Evolutionary conservation across 208 protist species (phyloP).

Genomic region (Plasmodiophora brassicae): DNA sequence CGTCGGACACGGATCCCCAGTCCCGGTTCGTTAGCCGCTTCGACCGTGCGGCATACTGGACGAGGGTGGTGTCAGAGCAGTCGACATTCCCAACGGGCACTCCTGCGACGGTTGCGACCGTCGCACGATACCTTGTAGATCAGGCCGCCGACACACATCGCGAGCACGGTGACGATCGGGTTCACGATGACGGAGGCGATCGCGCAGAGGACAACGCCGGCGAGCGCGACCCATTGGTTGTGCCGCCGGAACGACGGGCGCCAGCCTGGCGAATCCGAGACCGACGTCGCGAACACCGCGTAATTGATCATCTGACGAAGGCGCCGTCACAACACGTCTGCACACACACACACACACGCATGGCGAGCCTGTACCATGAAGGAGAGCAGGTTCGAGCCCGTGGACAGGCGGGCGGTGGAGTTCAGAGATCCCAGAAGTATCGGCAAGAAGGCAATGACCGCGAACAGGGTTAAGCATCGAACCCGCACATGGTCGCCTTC

Average conservation of each 20-base stretch:
- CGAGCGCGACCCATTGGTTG: not conserved
- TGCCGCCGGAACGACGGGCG: not conserved
- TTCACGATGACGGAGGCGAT: not conserved
- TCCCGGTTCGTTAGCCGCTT: not conserved
- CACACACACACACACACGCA: no score
- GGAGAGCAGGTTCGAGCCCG: not conserved
- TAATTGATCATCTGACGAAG: slow-evolving; percentile 13
- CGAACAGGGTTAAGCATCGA: no score
- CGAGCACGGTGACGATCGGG: not conserved
- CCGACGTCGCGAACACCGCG: not conserved
- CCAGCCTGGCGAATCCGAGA: not conserved
- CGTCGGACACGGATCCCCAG: not conserved
- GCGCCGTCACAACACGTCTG: no score
- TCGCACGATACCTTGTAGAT: slow-evolving; percentile 10
- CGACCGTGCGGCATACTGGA: not conserved
- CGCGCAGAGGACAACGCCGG: not conserved
- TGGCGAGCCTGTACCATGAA: no score
- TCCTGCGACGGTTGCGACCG: no score
- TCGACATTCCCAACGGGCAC: no score
- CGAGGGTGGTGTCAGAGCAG: not conserved
- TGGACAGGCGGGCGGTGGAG: not conserved
- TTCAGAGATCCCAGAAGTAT: not conserved
- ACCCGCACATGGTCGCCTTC: no score
- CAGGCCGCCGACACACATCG: not conserved
- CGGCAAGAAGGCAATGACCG: not conserved